phyloP scores from a whole-genome alignment of 2,329 filamentous ascomycete genomes.

The Trichoderma sp. region DNA sequence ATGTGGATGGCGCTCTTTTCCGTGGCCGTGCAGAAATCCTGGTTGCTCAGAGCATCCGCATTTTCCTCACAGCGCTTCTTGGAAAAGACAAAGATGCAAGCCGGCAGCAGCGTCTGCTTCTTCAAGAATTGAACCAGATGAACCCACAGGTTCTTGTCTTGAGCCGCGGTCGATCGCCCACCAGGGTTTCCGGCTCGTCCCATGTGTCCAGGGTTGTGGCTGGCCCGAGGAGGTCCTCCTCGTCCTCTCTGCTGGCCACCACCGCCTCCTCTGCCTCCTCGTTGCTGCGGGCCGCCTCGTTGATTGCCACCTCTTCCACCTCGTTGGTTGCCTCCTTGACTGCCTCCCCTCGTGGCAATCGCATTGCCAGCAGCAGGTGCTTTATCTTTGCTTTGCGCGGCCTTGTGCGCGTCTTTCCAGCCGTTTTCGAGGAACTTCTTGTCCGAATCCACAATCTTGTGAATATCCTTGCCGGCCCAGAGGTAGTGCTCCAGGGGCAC shows the following conservation, averaged over 20 bases:
- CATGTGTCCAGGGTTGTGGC: constrained; percentile 77
- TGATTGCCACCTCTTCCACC: constrained; percentile 48
- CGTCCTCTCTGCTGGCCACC: constrained; percentile 58
- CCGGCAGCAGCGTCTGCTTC: constrained; percentile 83
- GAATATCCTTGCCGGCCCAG: constrained; percentile 89
- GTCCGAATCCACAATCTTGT: constrained; percentile 92
- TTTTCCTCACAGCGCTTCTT: constrained; percentile 98
- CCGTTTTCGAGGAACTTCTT: constrained; percentile 90
- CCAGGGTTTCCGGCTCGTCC: constrained; percentile 82
- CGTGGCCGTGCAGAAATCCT: constrained; percentile 88
- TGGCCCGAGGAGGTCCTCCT: constrained; percentile 56
- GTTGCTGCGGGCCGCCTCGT: constrained; percentile 45
- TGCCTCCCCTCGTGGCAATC: constrained; percentile 43
- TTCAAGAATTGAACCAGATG: constrained; percentile 89
- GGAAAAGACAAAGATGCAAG: constrained; percentile 97
- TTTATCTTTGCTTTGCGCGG: constrained; percentile 81
- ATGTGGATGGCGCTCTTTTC: constrained; percentile 98
- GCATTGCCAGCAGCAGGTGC: constrained; percentile 49
- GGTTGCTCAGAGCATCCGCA: constrained; percentile 89
- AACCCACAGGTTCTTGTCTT: constrained; percentile 97
- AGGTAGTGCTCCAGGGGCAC: constrained; percentile 95
- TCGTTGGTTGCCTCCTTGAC: constrained; percentile 33
- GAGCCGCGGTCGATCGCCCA: constrained; percentile 83
- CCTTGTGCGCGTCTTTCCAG: constrained; percentile 90
- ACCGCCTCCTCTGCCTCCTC: constrained; percentile 48